phyloP scores from a whole-genome alignment of 164 flowering plant species.

The Kingdonia uniflora region DNA sequence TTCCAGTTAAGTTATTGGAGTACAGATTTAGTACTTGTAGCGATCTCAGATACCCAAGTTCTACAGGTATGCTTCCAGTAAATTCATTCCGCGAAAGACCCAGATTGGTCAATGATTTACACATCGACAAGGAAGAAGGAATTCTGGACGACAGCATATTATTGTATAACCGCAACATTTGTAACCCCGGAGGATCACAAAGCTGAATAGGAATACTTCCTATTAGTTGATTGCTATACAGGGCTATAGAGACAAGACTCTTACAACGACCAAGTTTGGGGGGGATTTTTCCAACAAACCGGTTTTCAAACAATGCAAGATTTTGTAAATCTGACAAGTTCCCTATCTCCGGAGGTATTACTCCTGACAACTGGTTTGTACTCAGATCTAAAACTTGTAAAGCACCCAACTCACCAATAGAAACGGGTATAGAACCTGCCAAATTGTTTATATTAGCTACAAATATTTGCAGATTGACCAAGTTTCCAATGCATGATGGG shows the following conservation, averaged over 20 bases:
- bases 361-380: conserved; percentile 43
- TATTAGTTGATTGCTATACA: conserved; percentile 34
- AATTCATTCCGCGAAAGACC: conserved; percentile 46
- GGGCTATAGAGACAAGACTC: conserved; percentile 31
- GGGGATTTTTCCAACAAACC: conserved; percentile 43
- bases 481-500: conserved; percentile 41
- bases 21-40: conserved; percentile 39
- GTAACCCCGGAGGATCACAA: conserved; percentile 30
- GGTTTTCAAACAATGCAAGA: conserved; percentile 35
- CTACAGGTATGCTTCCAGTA: conserved; percentile 39
- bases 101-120: conserved; percentile 34
- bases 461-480: conserved; percentile 38
- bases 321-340: conserved; percentile 31
- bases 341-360: conserved; percentile 46
- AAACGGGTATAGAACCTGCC: conserved; percentile 50
- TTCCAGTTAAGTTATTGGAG: conserved; percentile 43
- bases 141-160: conserved; percentile 45
- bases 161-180: conserved; percentile 25
- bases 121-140: conserved; percentile 34
- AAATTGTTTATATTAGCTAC: conserved; percentile 30
- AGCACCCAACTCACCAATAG: conserved; percentile 34
- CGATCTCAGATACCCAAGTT: conserved; percentile 40
- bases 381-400: conserved; percentile 41
- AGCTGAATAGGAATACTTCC: conserved; percentile 57
- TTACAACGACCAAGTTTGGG: conserved; percentile 42